Percentiles rank a stretch among this genome's conserved stretches.
phyloP scores from a whole-genome alignment of 768 basidiomycete genomes.

The Leccinum broughii region DNA sequence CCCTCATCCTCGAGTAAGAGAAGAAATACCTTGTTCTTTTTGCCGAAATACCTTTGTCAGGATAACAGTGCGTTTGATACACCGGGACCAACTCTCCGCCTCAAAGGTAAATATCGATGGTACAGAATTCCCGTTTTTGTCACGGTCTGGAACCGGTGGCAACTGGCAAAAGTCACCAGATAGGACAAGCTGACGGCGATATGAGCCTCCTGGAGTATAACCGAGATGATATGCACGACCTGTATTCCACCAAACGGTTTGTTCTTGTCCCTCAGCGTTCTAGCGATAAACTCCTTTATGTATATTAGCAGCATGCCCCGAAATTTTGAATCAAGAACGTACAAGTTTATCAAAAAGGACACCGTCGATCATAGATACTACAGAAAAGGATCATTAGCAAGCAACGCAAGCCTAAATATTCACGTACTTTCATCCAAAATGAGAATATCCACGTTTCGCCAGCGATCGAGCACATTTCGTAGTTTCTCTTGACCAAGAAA shows the following conservation, averaged over 20 bases:
- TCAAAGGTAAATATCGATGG: slow-evolving; percentile 76
- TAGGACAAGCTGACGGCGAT: slow-evolving; percentile 59
- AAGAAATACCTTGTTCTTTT: slow-evolving; percentile 65
- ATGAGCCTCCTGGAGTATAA: neutral
- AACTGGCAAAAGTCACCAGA: slow-evolving; percentile 93
- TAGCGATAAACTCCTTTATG: slow-evolving; percentile 61
- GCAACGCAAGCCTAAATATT: neutral
- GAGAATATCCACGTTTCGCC: slow-evolving; percentile 61
- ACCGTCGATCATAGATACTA: slow-evolving; percentile 92
- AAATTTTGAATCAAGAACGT: slow-evolving; percentile 27
- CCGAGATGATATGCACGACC: slow-evolving; percentile 37
- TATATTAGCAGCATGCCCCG: slow-evolving; percentile 34
- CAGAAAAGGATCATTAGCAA: slow-evolving; percentile 1
- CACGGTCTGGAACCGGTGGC: slow-evolving; percentile 68
- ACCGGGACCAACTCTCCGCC: slow-evolving; percentile 66
- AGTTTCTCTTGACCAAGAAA: slow-evolving; percentile 44
- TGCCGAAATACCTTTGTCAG: slow-evolving; percentile 85
- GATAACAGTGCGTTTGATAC: slow-evolving; percentile 55
- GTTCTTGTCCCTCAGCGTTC: slow-evolving; percentile 48
- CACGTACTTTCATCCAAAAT: slow-evolving; percentile 83
- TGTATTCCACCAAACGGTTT: slow-evolving; percentile 86
- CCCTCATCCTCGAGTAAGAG: neutral
- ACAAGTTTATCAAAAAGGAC: slow-evolving; percentile 80
- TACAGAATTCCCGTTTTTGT: slow-evolving; percentile 49
- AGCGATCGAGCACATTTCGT: slow-evolving; percentile 50